Evolutionary conservation across 176 grass and related monocot species (phyloP), one percentile per base, ranked within the genome.

Genomic region (Thalia dealbata): DNA sequence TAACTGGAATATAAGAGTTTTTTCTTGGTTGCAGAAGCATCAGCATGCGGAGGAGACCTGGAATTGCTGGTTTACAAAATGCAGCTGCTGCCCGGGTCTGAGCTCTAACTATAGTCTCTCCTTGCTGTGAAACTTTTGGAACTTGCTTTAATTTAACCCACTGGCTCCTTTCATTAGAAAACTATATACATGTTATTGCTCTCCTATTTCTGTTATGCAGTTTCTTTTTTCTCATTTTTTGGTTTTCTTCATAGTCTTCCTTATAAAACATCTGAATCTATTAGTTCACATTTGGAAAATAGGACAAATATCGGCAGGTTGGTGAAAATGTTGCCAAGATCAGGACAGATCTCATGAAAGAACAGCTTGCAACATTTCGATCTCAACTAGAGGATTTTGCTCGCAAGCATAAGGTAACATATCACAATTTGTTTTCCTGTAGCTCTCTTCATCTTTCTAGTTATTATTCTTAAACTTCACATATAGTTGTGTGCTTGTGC

Each of bases 281-380:
- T 50, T 61, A 19, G 4, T 80, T 70, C 80, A 19, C 7, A 62
- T 44, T 10, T 42, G 78, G 13, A 74, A 48, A 81, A 67, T 29
- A 97, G 95, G 85, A 97, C 54, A 87, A 97, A 71, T 91, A 90
- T 79, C 85, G 90, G 27, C 26, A 81, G 73, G 90, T 91, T 13
- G 90, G 90, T 13, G 95, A 97, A 78, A 88, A 97, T 88, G 95
- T 97, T 46, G 89, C 95, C 71, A 88, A 81, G 84, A 86, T 97
- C n/a, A 90, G 85, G 80, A 84, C 87, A 24, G 95, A 97, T 84
- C 85, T 97, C 61, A 97, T 92, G 87, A 90, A 90, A 73, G 95
- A 97, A 79, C 95, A 97, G 79, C 95, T 97, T 1, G 73, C 85
- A 0, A 97, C 81, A 26, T 92, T 92, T 75, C 77, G 87, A 65